Percentiles rank a stretch among this genome's conserved stretches.
These are phyloP conservation scores for Olyra latifolia DNA, from an alignment of 176 grass and related monocot genomes.

Conservation along the genomic window DNA sequence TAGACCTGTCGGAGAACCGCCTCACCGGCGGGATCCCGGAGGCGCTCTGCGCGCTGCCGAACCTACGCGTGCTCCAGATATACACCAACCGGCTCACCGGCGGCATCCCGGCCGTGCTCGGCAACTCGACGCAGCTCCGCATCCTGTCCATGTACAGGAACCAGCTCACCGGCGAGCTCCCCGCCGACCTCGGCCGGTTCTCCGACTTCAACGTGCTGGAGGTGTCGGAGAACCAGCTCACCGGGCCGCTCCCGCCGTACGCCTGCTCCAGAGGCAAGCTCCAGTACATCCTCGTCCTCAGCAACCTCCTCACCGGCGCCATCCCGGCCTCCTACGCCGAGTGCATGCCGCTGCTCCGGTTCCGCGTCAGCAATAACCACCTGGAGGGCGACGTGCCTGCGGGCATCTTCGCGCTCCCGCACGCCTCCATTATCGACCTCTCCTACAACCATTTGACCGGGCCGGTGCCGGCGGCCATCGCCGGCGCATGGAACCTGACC, in stretches of 20 bases:
- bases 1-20: slow-evolving; percentile 84
- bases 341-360: slow-evolving; percentile 65
- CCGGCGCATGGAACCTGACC: slow-evolving; percentile 59
- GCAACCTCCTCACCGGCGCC: slow-evolving; percentile 66
- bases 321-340: slow-evolving; percentile 57
- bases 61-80: slow-evolving; percentile 62
- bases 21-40: slow-evolving; percentile 64
- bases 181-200: slow-evolving; percentile 57
- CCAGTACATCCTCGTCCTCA: slow-evolving; percentile 82
- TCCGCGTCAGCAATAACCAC: slow-evolving; percentile 75
- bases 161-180: slow-evolving; percentile 71
- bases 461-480: slow-evolving; percentile 35
- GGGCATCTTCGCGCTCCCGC: slow-evolving; percentile 70
- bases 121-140: slow-evolving; percentile 65
- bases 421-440: slow-evolving; percentile 78
- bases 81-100: slow-evolving; percentile 82
- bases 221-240: slow-evolving; percentile 85
- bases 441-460: slow-evolving; percentile 78
- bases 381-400: slow-evolving; percentile 56
- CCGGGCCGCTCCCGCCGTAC: slow-evolving; percentile 56
- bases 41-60: slow-evolving; percentile 46
- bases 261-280: slow-evolving; percentile 52
- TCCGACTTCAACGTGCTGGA: slow-evolving; percentile 74
- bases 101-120: slow-evolving; percentile 60
- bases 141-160: slow-evolving; percentile 87